Evolutionary conservation across 2,329 filamentous ascomycete genomes (phyloP), one percentile per base, ranked within the genome.

Genomic region (Pseudogymnoascus sp.): DNA sequence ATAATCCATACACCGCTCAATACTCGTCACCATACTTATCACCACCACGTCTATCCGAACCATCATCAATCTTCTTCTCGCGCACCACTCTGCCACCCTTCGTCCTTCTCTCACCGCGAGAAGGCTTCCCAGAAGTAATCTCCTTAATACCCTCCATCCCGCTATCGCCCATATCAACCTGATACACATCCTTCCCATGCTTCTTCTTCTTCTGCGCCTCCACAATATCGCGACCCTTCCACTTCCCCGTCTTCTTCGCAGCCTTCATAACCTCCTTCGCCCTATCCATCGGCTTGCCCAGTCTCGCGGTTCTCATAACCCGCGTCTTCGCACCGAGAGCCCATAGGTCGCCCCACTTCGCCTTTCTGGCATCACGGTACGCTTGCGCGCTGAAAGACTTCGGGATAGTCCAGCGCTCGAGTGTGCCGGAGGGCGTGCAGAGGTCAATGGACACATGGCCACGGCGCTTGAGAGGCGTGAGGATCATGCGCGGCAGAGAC

Each of bases 391-490:
- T 87, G 74, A 87, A 94, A 63, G 86, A 91, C 67, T 86, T 86
- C 1, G 93, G 90, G 0, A 99, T 87, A 0, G 88, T 94, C 94
- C 94, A 99, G 61, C 94, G 89, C 77, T 99, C 93, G 35, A 97
- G 85, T 41, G 82, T 85, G 33, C 90, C 94, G 0, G 84, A 81
- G 0, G 93, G 88, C 0, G 94, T 97, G 78, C 94, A 99, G 2
- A 97, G 72, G 71, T 99, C 94, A 28, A 99, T 77, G 14, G 88
- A 90, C 43, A 97, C 87, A 72, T 99, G 94, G 0, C 91, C 90
- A 38, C 85, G 85, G 22, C 91, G 85, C 77, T 99, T 99, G 63
- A 99, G 78, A 0, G 94, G 91, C 0, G 88, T 84, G 28, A 92
- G 78, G 47, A 99, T 79, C 28, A 87, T 77, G 14, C 94, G 86